Conservation (phyloP, 169 alveolate genomes). For the Plasmodium gallinaceum region DNA sequence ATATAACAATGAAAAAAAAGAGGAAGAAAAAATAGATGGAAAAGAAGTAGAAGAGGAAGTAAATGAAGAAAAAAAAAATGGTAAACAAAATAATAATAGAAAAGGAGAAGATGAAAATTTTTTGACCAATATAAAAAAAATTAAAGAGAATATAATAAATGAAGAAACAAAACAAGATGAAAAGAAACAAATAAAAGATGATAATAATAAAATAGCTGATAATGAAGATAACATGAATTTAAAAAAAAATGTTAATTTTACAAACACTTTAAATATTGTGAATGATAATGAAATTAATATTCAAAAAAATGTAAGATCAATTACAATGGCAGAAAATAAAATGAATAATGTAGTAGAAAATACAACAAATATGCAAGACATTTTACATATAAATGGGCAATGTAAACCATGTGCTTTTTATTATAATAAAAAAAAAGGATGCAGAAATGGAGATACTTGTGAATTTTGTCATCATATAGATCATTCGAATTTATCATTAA, state of each 20-base stretch:
- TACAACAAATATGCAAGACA: constrained; percentile 29
- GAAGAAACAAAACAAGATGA: too few relatives aligned
- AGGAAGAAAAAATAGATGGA: too few relatives aligned
- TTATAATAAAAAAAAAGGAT: constrained; percentile 87
- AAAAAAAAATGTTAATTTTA: not conserved
- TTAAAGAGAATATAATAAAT: too few relatives aligned
- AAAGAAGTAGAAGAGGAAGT: too few relatives aligned
- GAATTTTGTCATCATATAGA: constrained; percentile 89
- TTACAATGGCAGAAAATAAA: not conserved
- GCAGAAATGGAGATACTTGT: constrained; percentile 85
- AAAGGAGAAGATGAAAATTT: too few relatives aligned
- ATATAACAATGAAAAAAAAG: too few relatives aligned
- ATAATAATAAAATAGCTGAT: not conserved
- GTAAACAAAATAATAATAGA: too few relatives aligned
- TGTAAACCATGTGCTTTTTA: constrained; percentile 89
- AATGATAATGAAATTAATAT: not conserved
- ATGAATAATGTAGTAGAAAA: not conserved
- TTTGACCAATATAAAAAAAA: too few relatives aligned
- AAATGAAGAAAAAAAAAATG: too few relatives aligned
- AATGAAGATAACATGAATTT: not conserved
- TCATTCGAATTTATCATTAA: constrained; percentile 82
- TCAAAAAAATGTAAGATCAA: not conserved
- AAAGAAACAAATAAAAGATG: not conserved
- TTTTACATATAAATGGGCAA: constrained; percentile 82
- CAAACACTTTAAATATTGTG: not conserved